A percentile compares a stretch with the other conserved stretches of the same genome.
phyloP scores from a whole-genome alignment of 208 protist genomes.

The Leishmania tarentolae region DNA sequence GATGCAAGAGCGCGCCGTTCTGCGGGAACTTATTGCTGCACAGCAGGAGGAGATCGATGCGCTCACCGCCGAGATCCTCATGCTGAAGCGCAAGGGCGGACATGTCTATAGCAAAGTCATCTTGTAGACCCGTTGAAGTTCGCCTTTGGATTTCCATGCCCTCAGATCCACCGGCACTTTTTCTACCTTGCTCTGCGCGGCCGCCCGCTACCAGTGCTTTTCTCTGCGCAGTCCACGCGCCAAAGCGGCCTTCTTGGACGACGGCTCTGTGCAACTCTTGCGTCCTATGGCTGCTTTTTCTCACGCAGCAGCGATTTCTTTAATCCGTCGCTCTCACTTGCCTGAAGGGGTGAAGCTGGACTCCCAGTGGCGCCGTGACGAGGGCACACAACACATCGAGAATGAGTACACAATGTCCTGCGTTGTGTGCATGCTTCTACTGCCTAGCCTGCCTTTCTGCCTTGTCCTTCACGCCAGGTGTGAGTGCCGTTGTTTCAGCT shows the following conservation, averaged over 20 bases:
- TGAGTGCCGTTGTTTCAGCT: background rate
- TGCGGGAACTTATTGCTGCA: constrained; percentile 85
- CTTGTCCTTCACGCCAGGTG: background rate
- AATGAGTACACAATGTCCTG: background rate
- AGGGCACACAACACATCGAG: background rate
- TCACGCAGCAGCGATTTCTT: background rate
- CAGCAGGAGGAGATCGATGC: constrained; percentile 95
- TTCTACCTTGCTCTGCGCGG: background rate
- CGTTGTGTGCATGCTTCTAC: background rate
- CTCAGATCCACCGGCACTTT: background rate
- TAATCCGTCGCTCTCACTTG: background rate
- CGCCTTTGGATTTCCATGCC: background rate
- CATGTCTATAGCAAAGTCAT: constrained; percentile 84
- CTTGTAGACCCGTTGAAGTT: constrained; percentile 16
- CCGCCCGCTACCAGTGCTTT: background rate
- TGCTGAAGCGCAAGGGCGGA: constrained; percentile 93
- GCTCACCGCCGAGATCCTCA: constrained; percentile 89
- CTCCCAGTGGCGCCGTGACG: background rate
- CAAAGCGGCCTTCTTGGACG: background rate
- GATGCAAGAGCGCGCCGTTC: constrained; percentile 68
- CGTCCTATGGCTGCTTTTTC: background rate
- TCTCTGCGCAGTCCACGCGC: background rate
- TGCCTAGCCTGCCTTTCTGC: background rate
- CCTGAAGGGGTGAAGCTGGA: background rate
- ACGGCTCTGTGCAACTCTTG: background rate